Base-by-base conservation (phyloP, 441 rosid genomes). In the Corymbia citriodora region DNA sequence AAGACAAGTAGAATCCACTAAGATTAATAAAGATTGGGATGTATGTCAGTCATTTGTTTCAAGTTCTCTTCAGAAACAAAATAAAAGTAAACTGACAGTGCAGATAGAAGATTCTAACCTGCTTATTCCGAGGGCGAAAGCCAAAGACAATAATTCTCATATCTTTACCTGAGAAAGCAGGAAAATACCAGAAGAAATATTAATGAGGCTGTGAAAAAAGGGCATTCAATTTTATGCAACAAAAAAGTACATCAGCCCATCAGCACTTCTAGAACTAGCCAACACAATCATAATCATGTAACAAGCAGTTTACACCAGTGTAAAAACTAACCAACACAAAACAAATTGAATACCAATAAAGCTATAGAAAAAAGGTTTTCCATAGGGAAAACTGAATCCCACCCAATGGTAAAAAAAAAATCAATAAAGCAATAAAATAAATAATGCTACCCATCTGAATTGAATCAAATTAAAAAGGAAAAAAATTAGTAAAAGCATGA, bases 71-170 rank as follows among this genome's bases (percentile, higher is more conserved):
- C 57, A 57, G 70, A 59, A 29, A 86, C 49, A 87, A 74, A 36
- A 48, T 36, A 48, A 81, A 87, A 31, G 63, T 86, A 87, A 33
- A 57, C 31, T 0, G 45, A 87, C 74, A 90, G 45, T 82, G 61
- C 87, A 52, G 70, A 91, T 81, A 81, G 87, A 59, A 55, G 83
- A 81, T 82, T 68, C 87, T 89, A 68, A 97, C 99, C 99, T 96
- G 98, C 96, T 94, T 97, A 92, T 95, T 97, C 91, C 94, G 95
- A 65, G 99, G 98, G 91, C 91, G 99, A 92, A 98, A 98, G 92
- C 99, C 99, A 92, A 97, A 97, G 82, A 98, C 99, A 91, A 98
- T 91, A 88, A 97, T 93, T 93, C 99, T 96, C 99, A 98, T 97
- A 93, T 98, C 99, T 93, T 97, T 98, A 90, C 99, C 99, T 98